Evolutionary conservation across 768 basidiomycete species (phyloP), one percentile per base, ranked within the genome.

Genomic region (Lactarius hengduanensis): DNA sequence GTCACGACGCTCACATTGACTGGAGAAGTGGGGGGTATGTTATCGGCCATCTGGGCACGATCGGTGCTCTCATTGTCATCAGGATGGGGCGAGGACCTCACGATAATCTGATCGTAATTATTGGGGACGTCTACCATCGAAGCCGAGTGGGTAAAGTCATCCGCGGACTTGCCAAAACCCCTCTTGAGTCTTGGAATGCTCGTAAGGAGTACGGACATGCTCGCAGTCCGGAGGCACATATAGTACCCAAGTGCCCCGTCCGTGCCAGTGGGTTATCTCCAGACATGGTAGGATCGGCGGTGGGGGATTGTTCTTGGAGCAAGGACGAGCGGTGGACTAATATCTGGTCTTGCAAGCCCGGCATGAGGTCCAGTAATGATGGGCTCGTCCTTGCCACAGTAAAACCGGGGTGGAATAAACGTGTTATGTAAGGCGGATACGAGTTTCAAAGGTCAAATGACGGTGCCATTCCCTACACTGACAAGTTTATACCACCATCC

Each of bases 401-500:
- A 92, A 83, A 96, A 94, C 91, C 92, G 67, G 8, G 55, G 55
- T 45, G 13, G 61, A 20, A 66, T 56, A 41, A 66, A 43, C 26
- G 62, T 38, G 30, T 58, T n/a, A 2, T n/a, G n/a, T n/a, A n/a
- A 30, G 45, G 43, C 20, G 40, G 40, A 6, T 32, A 15, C 13
- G 20, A 56, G 4, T 45, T 11, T 50, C 20, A n/a, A 61, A 8
- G n/a, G n/a, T n/a, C n/a, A 65, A 38, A 62, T 57, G 55, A 66
- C n/a, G 1, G 30, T 16, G 36, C 55, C 47, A 9, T 38, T 41
- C 59, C 47, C 88, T 77, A 97, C 81, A 80, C 97, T 96, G 74
- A 99, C 78, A n/a, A n/a, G 76, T 98, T 98, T 80, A 97, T 85
- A 77, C 97, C 90, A 34, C 91, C 92, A 72, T 97, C 93, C 11